Evolutionary conservation across 2,329 filamentous ascomycete genomes (phyloP), one percentile per base, ranked within the genome.

Genomic region (Cladosporium austrohemisphaericum): DNA sequence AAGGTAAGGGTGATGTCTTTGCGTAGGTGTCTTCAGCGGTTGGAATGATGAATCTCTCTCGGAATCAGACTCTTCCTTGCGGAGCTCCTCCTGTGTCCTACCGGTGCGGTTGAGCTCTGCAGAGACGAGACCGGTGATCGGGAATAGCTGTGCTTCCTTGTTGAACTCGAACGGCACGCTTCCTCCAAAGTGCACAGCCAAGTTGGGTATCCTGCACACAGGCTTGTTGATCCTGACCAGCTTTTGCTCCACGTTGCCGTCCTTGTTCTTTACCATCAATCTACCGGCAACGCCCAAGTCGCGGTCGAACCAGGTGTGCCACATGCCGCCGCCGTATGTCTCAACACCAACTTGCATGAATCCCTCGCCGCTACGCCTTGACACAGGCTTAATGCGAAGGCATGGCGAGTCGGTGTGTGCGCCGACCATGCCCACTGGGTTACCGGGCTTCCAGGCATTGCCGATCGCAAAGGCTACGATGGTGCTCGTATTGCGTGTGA

Each of bases 291-390:
- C 83, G 60, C 88, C 86, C 54, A 98, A 75, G 67, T 98, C 93
- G 43, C 93, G 84, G 68, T 98, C 93, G 65, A 98, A 98, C 93
- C 83, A 98, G 38, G 88, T 95, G 70, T 96, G 91, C 92, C 92
- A 97, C 63, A 97, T 84, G 49, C 93, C 93, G 54, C 93, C 93
- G 46, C 93, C 93, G 65, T 98, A 98, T 1, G 89, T 92, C 76
- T 98, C 93, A 44, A 96, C 92, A 46, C 91, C 93, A 50, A 98
- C 84, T 71, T 98, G 93, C 55, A 96, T 72, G 69, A 93, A 98
- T 10, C 92, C 92, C 56, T 87, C 86, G 49, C 80, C 83, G 63
- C 81, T 79, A 73, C 92, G 93, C 72, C 92, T 95, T 65, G 88
- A 95, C 33, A 95, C 85, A 10, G 93, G 93, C 76, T 98, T 98